Evolutionary conservation across 495 filamentous ascomycete species (phyloP).

Genomic region (Hypoxylon trugodes): DNA sequence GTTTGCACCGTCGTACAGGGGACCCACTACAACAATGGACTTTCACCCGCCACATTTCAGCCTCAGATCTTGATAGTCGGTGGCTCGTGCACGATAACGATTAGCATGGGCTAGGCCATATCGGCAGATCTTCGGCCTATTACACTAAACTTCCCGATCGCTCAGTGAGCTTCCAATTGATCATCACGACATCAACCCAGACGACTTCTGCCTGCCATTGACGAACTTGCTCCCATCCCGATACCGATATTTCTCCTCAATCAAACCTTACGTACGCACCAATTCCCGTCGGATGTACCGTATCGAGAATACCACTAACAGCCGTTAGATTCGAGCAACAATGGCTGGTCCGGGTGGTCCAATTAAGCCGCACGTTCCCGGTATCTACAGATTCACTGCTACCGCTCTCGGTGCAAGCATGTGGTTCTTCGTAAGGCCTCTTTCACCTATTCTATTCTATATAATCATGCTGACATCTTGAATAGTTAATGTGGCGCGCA

Average conservation of each 20-base stretch:
- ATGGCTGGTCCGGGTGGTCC: slow-evolving; percentile 40
- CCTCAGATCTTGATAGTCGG: too few species aligned
- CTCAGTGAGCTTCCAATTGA: slow-evolving; percentile 14
- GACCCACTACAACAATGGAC: neutral
- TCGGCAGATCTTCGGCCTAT: slow-evolving; percentile 10
- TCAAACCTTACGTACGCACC: neutral
- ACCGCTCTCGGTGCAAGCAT: slow-evolving; percentile 91
- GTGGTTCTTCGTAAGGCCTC: slow-evolving; percentile 93
- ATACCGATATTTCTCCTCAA: slow-evolving; percentile 1
- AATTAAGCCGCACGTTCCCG: slow-evolving; percentile 67
- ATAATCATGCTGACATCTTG: slow-evolving; percentile 2
- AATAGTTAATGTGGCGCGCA: slow-evolving; percentile 90
- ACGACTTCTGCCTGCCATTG: slow-evolving; percentile 2
- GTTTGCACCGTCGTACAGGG: neutral
- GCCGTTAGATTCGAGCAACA: slow-evolving; percentile 19
- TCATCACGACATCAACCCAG: slow-evolving; percentile 10
- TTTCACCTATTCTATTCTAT: neutral
- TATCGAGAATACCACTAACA: neutral
- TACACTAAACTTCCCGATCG: neutral
- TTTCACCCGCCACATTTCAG: slow-evolving; percentile 5
- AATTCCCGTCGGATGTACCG: neutral
- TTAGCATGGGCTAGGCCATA: too few species aligned
- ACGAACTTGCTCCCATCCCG: neutral
- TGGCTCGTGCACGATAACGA: too few species aligned
- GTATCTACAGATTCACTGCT: slow-evolving; percentile 82